Evolutionary conservation across 2,329 filamentous ascomycete species (phyloP).

Genomic region (Fusarium bactridioides): DNA sequence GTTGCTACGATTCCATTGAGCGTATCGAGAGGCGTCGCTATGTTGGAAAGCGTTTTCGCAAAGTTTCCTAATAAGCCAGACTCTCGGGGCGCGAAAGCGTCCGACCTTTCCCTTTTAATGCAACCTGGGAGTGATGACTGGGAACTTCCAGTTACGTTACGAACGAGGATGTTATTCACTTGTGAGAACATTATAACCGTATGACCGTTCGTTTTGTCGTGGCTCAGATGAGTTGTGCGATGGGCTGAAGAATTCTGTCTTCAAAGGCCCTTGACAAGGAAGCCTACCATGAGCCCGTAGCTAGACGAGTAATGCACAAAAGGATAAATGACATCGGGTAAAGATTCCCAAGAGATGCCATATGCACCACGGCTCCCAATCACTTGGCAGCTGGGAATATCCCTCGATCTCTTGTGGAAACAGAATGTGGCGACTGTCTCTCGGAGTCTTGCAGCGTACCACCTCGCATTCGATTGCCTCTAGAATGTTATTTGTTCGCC

Average conservation of each 20-base stretch:
- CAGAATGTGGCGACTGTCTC: background rate
- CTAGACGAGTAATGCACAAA: background rate
- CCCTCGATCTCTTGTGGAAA: background rate
- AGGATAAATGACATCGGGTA: background rate
- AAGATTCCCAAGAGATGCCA: too few relatives aligned
- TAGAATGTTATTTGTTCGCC: background rate
- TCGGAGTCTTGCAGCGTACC: background rate
- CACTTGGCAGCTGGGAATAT: too few relatives aligned
- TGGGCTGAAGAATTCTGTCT: background rate
- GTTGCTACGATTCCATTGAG: too few relatives aligned
- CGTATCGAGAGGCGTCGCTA: rapidly evolving
- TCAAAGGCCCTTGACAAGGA: background rate
- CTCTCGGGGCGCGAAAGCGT: too few relatives aligned
- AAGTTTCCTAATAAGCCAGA: too few relatives aligned
- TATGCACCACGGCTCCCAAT: too few relatives aligned
- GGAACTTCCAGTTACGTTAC: background rate
- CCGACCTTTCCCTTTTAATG: too few relatives aligned
- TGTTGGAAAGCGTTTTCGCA: too few relatives aligned
- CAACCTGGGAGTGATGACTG: background rate
- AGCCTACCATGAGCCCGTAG: background rate
- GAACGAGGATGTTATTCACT: too few relatives aligned
- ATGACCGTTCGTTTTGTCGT: background rate
- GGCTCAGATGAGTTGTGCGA: background rate
- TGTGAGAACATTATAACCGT: rapidly evolving
- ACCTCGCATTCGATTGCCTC: background rate